Evolutionary conservation across 1,284 basidiomycete genomes (phyloP), one percentile per base, ranked within the genome.

Genomic region (Fomes fomentarius): DNA sequence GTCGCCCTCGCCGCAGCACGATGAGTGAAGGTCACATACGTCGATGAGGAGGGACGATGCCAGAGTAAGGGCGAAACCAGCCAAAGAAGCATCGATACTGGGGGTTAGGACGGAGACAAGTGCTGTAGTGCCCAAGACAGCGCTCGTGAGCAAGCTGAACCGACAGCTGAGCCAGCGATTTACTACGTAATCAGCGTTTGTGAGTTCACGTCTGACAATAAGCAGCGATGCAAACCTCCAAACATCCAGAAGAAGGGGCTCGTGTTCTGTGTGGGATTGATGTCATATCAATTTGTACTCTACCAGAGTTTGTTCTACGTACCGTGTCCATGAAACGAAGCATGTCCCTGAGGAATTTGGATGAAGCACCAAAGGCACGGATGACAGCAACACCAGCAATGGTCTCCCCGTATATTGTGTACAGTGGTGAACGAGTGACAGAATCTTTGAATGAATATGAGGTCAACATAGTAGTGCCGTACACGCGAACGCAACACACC

Each of bases 391-490:
- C 89, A n/a, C 93, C 94, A 3, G 91, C 81, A 50, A 95, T 94
- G 0, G 92, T 93, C 71, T 96, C 94, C 1, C 90, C 91, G 62
- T 94, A 97, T 42, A 96, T 89, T 0, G 92, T 94, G 71, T 96
- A 97, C 12, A 98, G 74, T 0, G 95, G 95, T 0, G 93, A 95
- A 31, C 93, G 85, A 8, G 93, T 94, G 42, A 94, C 87, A 11
- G 92, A 94, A 67, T 95, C 93, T 88, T 44, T 47, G 28, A 17
- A 37, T 22, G 45, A 52, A 48, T 28, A 30, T 35, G 49, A 53
- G 17, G 58, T 48, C 58, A 54, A 50, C 45, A 33, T 56, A 50
- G 35, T 42, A 26, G 50, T 57, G 35, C 38, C n/a, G 43, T 30
- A 17, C 21, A 24, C 41, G 21, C 25, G 49, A 47, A 52, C 37